Base-by-base conservation (phyloP, 106 monocot species). In the Dendrobium catenatum region DNA sequence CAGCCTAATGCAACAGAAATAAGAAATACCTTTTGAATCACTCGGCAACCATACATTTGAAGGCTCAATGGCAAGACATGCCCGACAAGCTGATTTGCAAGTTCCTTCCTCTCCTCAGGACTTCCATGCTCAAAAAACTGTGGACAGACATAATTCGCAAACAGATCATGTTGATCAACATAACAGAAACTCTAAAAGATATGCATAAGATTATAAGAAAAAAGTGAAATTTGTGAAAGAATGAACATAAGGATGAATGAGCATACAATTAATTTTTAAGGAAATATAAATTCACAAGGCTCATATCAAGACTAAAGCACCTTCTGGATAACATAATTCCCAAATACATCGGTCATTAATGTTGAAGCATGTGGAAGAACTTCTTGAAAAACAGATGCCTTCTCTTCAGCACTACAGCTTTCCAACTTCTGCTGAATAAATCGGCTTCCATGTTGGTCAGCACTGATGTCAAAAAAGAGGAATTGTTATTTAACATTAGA, bases 41-140 rank as follows among this genome's bases (percentile, higher is more conserved):
- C 97, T 68, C 97, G 97, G 42, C 97, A 98, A 8, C 97, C 97
- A 82, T 98, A 98, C 97, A 98, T 93, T 81, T 98, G 97, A 85
- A 98, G 90, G 64, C 97, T 98, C 56, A 98, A 81, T 22, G 89
- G 86, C 59, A 98, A 88, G 72, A 94, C 79, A 78, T 86, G 84
- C 20, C 97, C 91, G 58, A 74, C 79, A 82, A 98, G 88, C 68
- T 94, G 86, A 84, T 89, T 88, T 22, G 94, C 97, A 77, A 98
- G 92, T 80, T 91, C 84, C 76, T 86, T 95, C 78, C 94, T 92
- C 78, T 98, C 92, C 17, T 87, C 94, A 33, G 83, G 75, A 61
- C 76, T 93, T 61, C 97, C 97, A 88, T 94, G 89, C 86, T 98
- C 97, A 77, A 98, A 95, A 70, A 94, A 95, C 97, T 98, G 85